Conservation (phyloP, 2,329 filamentous ascomycete species). For the Cordyceps militaris region DNA sequence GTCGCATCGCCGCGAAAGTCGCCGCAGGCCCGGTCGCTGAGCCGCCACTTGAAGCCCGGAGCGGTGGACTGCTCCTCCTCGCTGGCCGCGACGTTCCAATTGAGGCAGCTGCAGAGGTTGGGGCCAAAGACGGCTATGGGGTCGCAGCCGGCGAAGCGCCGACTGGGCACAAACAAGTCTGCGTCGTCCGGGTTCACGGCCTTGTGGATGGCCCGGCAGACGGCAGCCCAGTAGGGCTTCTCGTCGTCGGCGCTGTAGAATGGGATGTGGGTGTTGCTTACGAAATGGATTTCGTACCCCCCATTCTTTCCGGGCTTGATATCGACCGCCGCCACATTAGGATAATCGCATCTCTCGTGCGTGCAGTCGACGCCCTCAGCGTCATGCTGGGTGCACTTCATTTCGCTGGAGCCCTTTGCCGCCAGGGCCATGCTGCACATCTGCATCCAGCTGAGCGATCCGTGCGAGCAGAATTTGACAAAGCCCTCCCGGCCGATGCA, state of each 20-base stretch:
- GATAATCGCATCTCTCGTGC: no score
- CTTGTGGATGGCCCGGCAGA: background rate
- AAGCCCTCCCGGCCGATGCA: no score
- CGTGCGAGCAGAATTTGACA: no score
- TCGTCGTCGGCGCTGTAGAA: background rate
- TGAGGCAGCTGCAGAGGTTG: conserved; percentile 10
- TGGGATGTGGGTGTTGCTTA: background rate
- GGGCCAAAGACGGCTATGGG: conserved; percentile 7
- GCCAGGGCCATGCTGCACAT: no score
- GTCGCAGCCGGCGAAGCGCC: background rate
- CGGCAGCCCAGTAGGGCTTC: background rate
- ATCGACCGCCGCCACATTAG: no score
- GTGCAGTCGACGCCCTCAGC: no score
- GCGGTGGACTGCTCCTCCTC: background rate
- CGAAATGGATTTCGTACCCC: background rate
- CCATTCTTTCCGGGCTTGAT: no score
- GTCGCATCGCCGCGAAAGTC: background rate
- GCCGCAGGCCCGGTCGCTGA: background rate
- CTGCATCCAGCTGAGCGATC: no score
- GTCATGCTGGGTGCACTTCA: no score
- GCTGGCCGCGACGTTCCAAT: background rate
- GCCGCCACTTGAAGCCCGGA: background rate
- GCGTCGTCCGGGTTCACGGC: background rate
- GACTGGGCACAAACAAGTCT: background rate
- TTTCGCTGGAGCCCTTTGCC: no score